These are phyloP conservation scores for Dioscorea zingiberensis DNA, from an alignment of 106 monocot genomes.

Conservation along the genomic window DNA sequence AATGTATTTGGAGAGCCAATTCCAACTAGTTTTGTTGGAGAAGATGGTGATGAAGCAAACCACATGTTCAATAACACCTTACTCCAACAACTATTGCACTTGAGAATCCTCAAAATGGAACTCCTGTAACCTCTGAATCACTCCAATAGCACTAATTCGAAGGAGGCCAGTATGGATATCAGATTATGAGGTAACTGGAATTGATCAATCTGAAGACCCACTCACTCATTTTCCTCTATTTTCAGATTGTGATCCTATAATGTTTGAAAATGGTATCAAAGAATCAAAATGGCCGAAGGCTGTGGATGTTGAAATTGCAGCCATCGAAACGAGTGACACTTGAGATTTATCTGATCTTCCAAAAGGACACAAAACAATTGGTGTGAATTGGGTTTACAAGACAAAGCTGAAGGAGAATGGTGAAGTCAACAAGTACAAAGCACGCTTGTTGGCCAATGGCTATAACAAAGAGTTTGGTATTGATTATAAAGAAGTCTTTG, in stretches of 20 bases:
- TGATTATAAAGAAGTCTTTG: not conserved
- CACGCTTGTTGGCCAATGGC: too few species aligned
- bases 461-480: too few species aligned
- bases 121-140: too few species aligned
- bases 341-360: not conserved
- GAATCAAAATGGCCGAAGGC: not conserved
- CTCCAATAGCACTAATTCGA: not conserved
- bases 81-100: too few species aligned
- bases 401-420: not conserved
- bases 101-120: not conserved
- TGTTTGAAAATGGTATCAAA: not conserved
- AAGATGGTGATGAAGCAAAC: too few species aligned
- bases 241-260: not conserved
- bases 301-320: not conserved
- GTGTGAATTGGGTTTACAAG: not conserved
- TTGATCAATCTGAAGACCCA: not conserved
- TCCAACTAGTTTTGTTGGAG: too few species aligned
- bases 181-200: not conserved
- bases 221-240: not conserved
- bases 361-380: not conserved
- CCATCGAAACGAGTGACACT: not conserved
- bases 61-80: too few species aligned
- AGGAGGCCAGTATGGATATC: not conserved
- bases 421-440: not conserved
- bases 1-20: too few species aligned